Base-by-base conservation (phyloP, 441 rosid species). In the Gossypium schwendimanii region DNA sequence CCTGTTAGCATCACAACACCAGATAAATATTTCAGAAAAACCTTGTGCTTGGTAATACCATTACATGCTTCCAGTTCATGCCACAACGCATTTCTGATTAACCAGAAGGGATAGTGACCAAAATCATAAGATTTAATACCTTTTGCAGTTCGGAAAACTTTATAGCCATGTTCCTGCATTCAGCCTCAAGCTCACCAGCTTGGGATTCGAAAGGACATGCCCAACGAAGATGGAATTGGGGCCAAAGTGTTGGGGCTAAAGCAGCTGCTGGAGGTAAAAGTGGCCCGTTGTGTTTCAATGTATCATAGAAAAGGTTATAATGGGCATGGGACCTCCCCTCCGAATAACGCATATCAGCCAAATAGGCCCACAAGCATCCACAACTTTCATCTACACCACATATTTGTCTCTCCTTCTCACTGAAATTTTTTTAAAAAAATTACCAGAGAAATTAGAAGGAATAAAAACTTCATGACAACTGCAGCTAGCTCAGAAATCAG, bases 171-270 rank as follows among this genome's bases (percentile, higher is more conserved):
- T 84, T 83, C 79, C 97, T 85, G 83, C 89, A 93, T 18, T 77
- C 91, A 68, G 83, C 88, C 71, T 92, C 97, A 41, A 93, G 83
- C 76, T 93, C 97, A 61, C 97, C 96, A 74, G 90, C 80, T 69
- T 85, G 86, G 79, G 93, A 93, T 85, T 93, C 98, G 4, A 82
- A 70, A 8, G 96, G 98, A 75, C 98, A 96, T 53, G 98, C 94
- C 98, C 99, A 96, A 54, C 99, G 92, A 57, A 96, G 97, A 84
- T 93, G 98, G 84, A 96, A 96, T 70, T 89, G 94, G 11, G 99
- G 98, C 99, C 99, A 96, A 69, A 96, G 79, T 12, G 96, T 91
- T 59, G 98, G 99, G 63, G 99, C 97, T 70, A 96, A 84, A 79
- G 98, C 96, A 82, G 99, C 99, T 21, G 99, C 99, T 3, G 98